Percentiles rank a stretch among this genome's conserved stretches.
Evolutionary conservation across 2,329 filamentous ascomycete genomes (phyloP).

Genomic region (Purpureocillium lavendulum): DNA sequence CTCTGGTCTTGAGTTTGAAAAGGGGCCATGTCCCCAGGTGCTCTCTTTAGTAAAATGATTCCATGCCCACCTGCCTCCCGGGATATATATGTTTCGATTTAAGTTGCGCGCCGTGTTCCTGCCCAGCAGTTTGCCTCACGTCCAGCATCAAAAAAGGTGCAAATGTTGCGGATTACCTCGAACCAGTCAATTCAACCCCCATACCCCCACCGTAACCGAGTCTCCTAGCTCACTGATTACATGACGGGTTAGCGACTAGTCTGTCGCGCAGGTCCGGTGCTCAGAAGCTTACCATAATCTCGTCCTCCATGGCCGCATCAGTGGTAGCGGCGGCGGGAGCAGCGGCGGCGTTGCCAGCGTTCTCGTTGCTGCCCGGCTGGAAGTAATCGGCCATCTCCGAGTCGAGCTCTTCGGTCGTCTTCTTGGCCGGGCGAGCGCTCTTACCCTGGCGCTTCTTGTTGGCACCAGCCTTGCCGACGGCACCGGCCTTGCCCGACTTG

Average conservation of each 20-base stretch:
- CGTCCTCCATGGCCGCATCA: conserved; percentile 59
- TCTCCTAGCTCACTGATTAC: conserved; percentile 1
- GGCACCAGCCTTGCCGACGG: conserved; percentile 36
- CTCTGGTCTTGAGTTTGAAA: too few species aligned
- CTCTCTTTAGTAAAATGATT: too few species aligned
- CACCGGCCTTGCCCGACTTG: conserved; percentile 30
- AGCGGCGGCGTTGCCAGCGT: conserved; percentile 35
- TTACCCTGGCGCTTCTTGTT: conserved; percentile 48
- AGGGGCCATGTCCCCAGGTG: too few species aligned
- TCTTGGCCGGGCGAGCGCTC: conserved; percentile 62
- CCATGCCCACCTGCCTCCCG: not conserved
- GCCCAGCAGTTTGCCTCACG: not conserved
- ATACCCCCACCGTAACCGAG: not conserved
- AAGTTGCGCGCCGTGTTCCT: not conserved
- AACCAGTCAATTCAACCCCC: not conserved
- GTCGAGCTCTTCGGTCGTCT: conserved; percentile 92
- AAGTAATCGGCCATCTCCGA: conserved; percentile 98
- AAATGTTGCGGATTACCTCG: not conserved
- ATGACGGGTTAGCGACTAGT: not conserved
- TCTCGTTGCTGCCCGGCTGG: conserved; percentile 37
- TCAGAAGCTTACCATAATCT: conserved; percentile 39
- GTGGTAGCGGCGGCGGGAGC: conserved; percentile 38
- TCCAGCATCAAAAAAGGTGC: not conserved
- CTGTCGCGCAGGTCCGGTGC: not conserved
- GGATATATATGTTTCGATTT: not conserved